Base-by-base conservation (phyloP, 2,329 filamentous ascomycete genomes). In the Xylaria sp. region DNA sequence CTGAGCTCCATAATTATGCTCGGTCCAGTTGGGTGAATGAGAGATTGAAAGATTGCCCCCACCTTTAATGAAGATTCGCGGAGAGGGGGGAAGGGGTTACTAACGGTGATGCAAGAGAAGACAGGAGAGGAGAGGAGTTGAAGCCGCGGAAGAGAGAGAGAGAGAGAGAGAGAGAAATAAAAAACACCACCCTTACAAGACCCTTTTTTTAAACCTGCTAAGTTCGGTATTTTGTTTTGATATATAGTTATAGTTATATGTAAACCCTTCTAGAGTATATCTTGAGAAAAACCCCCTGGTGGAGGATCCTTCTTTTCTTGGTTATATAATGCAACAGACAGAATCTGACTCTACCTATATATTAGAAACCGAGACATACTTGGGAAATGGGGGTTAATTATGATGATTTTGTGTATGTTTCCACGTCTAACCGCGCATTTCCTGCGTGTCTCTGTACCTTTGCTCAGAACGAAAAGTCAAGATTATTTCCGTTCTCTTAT, bases 1-100 rank as follows among this genome's bases (percentile, higher is more conserved):
- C 65, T 77, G 22, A 73, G 61, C 56, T 77, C 69, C 27, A 63
- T 68, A 2, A 66, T 77, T 20, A 72, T 73, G 29, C 73, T 77
- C 13, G 76, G 76, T 0, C 55, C 60, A 3, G 66, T 77, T 15
- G 71, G 33, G 20, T 67, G 39, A 64, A 15, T 45, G n/a, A 15
- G 11, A 31, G 25, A 29, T 25, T 2, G n/a, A 20, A n/a, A n/a
- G n/a, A n/a, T n/a, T n/a, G n/a, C n/a, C n/a, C n/a, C n/a, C n/a
- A n/a, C n/a, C n/a, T n/a, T n/a, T n/a, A n/a, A n/a, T n/a, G n/a
- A n/a, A n/a, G n/a, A n/a, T n/a, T n/a, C n/a, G n/a, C n/a, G n/a
- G 9, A 17, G 22, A 27, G 1, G 25, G 25, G 4, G 2, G 29
- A 51, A 4, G 15, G 29, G 47, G n/a, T n/a, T n/a, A n/a, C n/a